Base-by-base conservation (phyloP, 352 stramenopile genomes). In the Achlya hypogyna region DNA sequence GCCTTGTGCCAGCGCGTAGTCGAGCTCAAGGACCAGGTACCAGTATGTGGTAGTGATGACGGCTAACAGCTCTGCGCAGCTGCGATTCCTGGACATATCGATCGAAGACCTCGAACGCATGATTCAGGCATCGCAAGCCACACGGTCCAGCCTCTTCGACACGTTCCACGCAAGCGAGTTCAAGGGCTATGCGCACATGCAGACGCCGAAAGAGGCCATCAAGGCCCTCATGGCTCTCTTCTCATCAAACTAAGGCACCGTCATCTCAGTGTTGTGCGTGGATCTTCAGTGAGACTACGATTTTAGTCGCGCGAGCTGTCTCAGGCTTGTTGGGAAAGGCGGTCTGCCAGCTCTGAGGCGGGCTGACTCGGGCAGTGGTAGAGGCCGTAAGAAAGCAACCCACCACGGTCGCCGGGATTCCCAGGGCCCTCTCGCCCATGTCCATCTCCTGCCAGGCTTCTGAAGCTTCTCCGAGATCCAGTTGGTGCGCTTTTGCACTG, bases 81-180 rank as follows among this genome's bases (percentile, higher is more conserved):
- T 67, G 28, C 60, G 51, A 6, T 58, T 67, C 25, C 16, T 67
- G 20, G 60, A 67, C 20, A 31, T 49, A 25, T 67, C 60, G 9
- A 25, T 67, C n/a, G 28, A 58, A 16, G 60, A 67, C 20, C 28
- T 67, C 18, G 60, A 67, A 6, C 60, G 60, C 4, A 67, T 67
- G 60, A 34, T 67, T 20, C 10, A 56, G n/a, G 60, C 51, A 9
- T 67, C 60, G 2, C 42, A 67, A 10, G 60, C 60, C 22, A 40
- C 51, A 29, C 45, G 60, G 56, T 69, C 77, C 1, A 70, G 77
- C 53, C 68, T 93, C 1, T 93, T 93, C 63, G 68, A 74, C 14
- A 72, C 81, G n/a, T 91, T 88, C 72, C 81, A 89, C 64, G 77
- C 78, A 59, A 85, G 78, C 54, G 82, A 79, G 27, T 93, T 93